Evolutionary conservation across 139 green algal genomes (phyloP).

Genomic region (Chlorella sp.): DNA sequence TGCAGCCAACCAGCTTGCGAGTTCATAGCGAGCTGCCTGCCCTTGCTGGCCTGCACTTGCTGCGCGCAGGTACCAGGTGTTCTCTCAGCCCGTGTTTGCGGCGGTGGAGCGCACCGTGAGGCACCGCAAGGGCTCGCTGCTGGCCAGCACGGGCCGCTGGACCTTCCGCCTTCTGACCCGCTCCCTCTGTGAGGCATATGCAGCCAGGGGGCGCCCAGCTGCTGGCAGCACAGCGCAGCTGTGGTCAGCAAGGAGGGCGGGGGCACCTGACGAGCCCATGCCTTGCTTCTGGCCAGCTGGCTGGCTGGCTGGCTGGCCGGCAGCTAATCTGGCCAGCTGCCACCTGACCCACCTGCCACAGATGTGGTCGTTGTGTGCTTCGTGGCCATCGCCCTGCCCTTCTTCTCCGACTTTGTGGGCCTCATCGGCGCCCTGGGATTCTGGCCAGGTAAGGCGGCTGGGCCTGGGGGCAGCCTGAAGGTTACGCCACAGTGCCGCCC

Average conservation of each 20-base stretch:
- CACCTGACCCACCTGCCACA: not conserved
- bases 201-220: no score
- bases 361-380: conserved; percentile 20
- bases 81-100: conserved; percentile 30
- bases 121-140: not conserved
- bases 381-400: conserved; percentile 27
- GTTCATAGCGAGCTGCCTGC: no score
- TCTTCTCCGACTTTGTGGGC: conserved; percentile 40
- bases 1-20: no score
- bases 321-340: no score
- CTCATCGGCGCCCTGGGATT: conserved; percentile 40
- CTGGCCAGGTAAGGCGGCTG: not conserved
- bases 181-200: conserved; percentile 35
- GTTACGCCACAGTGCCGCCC: no score
- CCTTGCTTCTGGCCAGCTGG: no score
- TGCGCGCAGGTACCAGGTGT: not conserved
- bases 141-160: not conserved
- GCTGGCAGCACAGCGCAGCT: no score
- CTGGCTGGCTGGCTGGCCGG: not conserved
- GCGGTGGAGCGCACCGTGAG: conserved; percentile 5
- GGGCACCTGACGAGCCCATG: no score
- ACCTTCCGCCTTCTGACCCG: conserved; percentile 35
- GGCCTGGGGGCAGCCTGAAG: no score
- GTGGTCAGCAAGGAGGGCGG: no score
- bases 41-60: no score